phyloP scores from a whole-genome alignment of 2,329 filamentous ascomycete species.

The Raffaelea arxii region DNA sequence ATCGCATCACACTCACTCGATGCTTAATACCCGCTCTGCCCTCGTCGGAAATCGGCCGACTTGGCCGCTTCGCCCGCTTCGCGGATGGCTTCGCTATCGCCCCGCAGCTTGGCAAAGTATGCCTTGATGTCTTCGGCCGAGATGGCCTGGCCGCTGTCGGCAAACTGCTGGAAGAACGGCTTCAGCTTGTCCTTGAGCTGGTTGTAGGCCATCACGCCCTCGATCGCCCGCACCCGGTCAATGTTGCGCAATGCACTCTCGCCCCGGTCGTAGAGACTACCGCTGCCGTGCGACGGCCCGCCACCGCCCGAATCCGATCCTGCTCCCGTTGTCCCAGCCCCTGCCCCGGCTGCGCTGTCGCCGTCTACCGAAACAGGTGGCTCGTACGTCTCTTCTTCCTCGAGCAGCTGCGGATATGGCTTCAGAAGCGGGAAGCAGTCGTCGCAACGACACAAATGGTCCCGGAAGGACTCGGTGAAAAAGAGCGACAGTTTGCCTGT shows the following conservation, averaged over 20 bases:
- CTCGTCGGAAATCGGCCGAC: slow-evolving; percentile 30
- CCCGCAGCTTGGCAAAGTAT: slow-evolving; percentile 89
- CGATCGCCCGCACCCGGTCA: slow-evolving; percentile 85
- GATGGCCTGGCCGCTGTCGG: slow-evolving; percentile 79
- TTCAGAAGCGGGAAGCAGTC: slow-evolving; percentile 68
- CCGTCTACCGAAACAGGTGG: slow-evolving; percentile 69
- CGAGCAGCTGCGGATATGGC: slow-evolving; percentile 69
- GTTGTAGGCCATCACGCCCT: slow-evolving; percentile 98
- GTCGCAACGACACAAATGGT: slow-evolving; percentile 71
- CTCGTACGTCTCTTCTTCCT: slow-evolving; percentile 91
- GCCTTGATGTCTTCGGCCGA: slow-evolving; percentile 92
- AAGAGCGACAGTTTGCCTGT: slow-evolving; percentile 67
- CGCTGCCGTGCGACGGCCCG: slow-evolving; percentile 57
- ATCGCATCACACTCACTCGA: too few relatives aligned
- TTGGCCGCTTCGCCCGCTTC: slow-evolving; percentile 47
- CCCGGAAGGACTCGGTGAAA: slow-evolving; percentile 67
- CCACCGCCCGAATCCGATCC: slow-evolving; percentile 44
- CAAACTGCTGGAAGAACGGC: slow-evolving; percentile 86
- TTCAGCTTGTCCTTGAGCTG: slow-evolving; percentile 94
- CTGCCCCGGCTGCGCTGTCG: slow-evolving; percentile 39
- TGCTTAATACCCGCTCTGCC: slow-evolving; percentile 42
- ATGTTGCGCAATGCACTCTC: slow-evolving; percentile 88
- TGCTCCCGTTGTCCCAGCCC: slow-evolving; percentile 43
- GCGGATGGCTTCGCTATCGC: slow-evolving; percentile 67
- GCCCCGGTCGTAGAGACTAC: slow-evolving; percentile 79